phyloP scores from a whole-genome alignment of 2,329 filamentous ascomycete genomes.

The Pestalotiopsis sp. region DNA sequence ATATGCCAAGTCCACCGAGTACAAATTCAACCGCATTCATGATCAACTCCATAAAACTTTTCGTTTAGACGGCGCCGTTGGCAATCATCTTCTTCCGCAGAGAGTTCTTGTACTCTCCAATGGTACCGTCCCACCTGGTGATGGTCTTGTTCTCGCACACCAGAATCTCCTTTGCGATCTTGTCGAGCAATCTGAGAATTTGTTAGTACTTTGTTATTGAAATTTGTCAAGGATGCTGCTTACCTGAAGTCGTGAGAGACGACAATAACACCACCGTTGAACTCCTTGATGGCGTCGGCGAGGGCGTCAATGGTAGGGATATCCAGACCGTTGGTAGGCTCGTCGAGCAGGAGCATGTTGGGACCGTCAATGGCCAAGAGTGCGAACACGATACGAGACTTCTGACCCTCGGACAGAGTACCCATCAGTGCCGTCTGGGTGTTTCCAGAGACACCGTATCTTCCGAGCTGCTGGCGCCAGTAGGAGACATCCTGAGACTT shows the following conservation, averaged over 20 bases:
- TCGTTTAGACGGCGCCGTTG: slow-evolving; percentile 78
- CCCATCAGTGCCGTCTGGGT: slow-evolving; percentile 97
- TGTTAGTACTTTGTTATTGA: slow-evolving; percentile 20
- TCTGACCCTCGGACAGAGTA: slow-evolving; percentile 95
- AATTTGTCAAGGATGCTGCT: slow-evolving; percentile 31
- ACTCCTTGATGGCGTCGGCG: slow-evolving; percentile 96
- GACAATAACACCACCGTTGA: slow-evolving; percentile 93
- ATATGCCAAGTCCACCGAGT: slow-evolving; percentile 6
- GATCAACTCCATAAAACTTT: slow-evolving; percentile 2
- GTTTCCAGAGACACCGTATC: slow-evolving; percentile 91
- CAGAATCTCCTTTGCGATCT: slow-evolving; percentile 99
- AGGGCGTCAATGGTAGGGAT: slow-evolving; percentile 98
- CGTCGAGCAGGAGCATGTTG: slow-evolving; percentile 97
- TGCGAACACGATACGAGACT: slow-evolving; percentile 97
- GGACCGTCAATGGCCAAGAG: slow-evolving; percentile 91
- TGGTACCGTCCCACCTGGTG: slow-evolving; percentile 82
- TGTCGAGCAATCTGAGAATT: slow-evolving; percentile 80
- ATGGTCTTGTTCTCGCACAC: slow-evolving; percentile 99
- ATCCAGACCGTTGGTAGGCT: slow-evolving; percentile 99
- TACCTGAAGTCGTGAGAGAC: slow-evolving; percentile 99
- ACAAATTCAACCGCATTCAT: slow-evolving; percentile 6
- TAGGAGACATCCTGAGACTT: slow-evolving; percentile 98
- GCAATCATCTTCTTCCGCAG: slow-evolving; percentile 98
- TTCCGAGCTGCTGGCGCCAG: slow-evolving; percentile 96
- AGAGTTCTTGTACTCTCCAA: slow-evolving; percentile 97